Evolutionary conservation across 257 asterid genomes (phyloP).

Genomic region (Scutellaria barbata): DNA sequence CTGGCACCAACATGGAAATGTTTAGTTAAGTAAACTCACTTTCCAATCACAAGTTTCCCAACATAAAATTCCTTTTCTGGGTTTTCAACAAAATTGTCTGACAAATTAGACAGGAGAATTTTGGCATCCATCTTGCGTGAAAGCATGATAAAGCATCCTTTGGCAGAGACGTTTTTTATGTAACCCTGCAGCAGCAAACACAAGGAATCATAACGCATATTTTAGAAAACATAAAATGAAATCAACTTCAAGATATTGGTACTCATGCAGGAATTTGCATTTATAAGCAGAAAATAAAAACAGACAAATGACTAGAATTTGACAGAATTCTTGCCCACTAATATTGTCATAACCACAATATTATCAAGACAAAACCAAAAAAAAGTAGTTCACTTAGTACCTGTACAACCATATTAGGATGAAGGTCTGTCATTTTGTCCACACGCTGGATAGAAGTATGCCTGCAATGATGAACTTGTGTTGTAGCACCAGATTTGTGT

Average conservation of each 20-base stretch:
- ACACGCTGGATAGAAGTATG: constrained; percentile 43
- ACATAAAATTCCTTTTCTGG: constrained; percentile 77
- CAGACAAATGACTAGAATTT: constrained; percentile 1
- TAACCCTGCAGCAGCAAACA: constrained; percentile 67
- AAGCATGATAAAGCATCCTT: constrained; percentile 88
- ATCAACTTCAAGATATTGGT: not conserved
- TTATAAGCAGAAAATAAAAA: constrained; percentile 1
- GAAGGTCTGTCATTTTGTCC: constrained; percentile 70
- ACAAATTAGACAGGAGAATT: constrained; percentile 80
- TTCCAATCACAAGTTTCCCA: constrained; percentile 85
- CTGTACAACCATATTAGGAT: constrained; percentile 76
- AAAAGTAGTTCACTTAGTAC: constrained; percentile 42
- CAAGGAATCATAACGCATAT: not conserved
- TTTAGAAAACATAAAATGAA: constrained; percentile 19
- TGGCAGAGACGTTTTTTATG: constrained; percentile 72
- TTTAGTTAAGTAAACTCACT: constrained; percentile 49
- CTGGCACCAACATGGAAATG: constrained; percentile 30
- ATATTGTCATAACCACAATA: constrained; percentile 11
- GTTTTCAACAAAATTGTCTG: constrained; percentile 69
- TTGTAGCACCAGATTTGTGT: constrained; percentile 24
- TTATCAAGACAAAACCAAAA: not conserved
- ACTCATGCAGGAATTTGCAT: constrained; percentile 16
- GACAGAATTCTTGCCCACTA: not conserved
- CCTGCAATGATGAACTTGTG: constrained; percentile 46
- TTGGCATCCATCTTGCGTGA: constrained; percentile 87